These are phyloP conservation scores for Ascosphaera apis DNA, from an alignment of 2,329 filamentous ascomycete species.

Conservation along the genomic window DNA sequence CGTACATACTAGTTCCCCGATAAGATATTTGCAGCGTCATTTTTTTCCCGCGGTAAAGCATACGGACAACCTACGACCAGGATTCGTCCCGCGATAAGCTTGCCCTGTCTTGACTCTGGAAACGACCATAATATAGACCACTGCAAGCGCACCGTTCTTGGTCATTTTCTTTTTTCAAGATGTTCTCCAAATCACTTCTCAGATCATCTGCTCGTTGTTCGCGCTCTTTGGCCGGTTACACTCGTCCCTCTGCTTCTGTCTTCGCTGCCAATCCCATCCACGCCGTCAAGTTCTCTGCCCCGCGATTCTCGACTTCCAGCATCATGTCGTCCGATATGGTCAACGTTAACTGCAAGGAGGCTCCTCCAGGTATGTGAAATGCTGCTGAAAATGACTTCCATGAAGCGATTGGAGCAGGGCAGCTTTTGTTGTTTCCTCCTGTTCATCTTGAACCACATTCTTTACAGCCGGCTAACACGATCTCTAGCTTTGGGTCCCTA, in stretches of 20 bases:
- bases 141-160: too few species aligned
- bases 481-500: constrained; percentile 16
- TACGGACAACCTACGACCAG: too few species aligned
- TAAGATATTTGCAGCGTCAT: too few species aligned
- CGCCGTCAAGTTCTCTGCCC: neutral
- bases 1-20: too few species aligned
- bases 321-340: neutral
- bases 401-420: too few species aligned
- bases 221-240: neutral
- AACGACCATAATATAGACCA: too few species aligned
- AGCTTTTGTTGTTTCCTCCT: neutral
- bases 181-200: neutral
- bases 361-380: neutral
- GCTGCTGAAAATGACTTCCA: neutral
- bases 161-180: neutral
- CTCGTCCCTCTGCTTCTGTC: neutral
- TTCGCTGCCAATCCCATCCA: neutral
- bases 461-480: neutral
- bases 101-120: too few species aligned
- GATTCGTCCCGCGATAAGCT: too few species aligned
- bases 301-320: neutral
- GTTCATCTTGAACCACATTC: neutral
- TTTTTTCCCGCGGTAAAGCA: too few species aligned
- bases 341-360: neutral
- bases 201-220: neutral